These are phyloP conservation scores for Penicillium sp. DNA, from an alignment of 2,329 filamentous ascomycete species.

Conservation along the genomic window DNA sequence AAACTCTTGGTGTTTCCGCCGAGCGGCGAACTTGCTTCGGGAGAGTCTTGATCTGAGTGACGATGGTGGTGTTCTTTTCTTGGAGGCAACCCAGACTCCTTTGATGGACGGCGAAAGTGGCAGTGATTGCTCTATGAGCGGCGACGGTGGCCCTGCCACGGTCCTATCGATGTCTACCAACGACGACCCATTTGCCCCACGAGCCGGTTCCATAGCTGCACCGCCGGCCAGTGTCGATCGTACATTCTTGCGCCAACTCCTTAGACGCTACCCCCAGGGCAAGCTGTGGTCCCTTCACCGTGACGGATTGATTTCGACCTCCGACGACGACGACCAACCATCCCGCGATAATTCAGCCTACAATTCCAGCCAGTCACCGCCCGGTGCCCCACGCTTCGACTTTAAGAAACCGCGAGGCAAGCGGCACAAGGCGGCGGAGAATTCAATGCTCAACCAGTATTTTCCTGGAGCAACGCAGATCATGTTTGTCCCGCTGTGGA, in stretches of 20 bases:
- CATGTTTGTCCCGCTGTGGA: constrained; percentile 54
- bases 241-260: constrained; percentile 34
- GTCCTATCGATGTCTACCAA: constrained; percentile 37
- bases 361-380: constrained; percentile 13
- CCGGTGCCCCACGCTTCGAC: constrained; percentile 10
- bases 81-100: constrained; percentile 31
- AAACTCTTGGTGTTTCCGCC: constrained; percentile 45
- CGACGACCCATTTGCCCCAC: constrained; percentile 36
- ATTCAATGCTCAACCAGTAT: constrained; percentile 41
- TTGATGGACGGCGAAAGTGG: constrained; percentile 29
- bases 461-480: constrained; percentile 51
- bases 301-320: constrained; percentile 44
- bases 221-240: constrained; percentile 34
- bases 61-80: constrained; percentile 48
- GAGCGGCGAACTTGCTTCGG: constrained; percentile 50
- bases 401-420: constrained; percentile 22
- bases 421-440: constrained; percentile 37
- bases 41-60: constrained; percentile 47
- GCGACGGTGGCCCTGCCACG: constrained; percentile 29
- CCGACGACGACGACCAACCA: constrained; percentile 45
- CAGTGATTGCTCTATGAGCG: constrained; percentile 29
- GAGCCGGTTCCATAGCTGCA: constrained; percentile 25
- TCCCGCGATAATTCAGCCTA: constrained; percentile 11
- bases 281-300: constrained; percentile 51
- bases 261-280: constrained; percentile 48